Conservation (phyloP, 208 protist species). For the Trypanosoma caninum region DNA sequence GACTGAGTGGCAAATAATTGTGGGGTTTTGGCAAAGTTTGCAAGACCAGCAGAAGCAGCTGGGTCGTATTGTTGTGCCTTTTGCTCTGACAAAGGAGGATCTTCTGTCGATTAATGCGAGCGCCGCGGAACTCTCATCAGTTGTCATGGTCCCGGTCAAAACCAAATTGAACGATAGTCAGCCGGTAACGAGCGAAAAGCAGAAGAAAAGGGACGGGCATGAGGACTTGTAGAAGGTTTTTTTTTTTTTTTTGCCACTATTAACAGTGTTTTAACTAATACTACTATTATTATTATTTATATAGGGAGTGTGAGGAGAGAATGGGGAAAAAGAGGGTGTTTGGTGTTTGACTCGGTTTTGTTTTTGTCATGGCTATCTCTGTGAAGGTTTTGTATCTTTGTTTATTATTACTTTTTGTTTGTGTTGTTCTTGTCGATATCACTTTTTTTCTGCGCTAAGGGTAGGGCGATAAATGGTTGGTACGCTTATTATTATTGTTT, state of each 20-base stretch:
- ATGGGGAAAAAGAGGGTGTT: too few relatives aligned
- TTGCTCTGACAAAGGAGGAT: constrained; percentile 33
- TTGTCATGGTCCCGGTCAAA: not conserved
- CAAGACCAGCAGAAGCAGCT: constrained; percentile 31
- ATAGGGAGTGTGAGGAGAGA: too few relatives aligned
- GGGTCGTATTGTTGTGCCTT: constrained; percentile 61
- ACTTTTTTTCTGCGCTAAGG: not conserved
- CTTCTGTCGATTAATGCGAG: constrained; percentile 3
- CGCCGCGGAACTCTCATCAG: constrained; percentile 5
- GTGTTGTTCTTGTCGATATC: not conserved
- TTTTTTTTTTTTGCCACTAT: not conserved
- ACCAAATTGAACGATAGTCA: not conserved
- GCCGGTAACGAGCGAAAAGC: not conserved
- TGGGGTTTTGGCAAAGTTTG: constrained; percentile 48
- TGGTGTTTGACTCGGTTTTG: too few relatives aligned
- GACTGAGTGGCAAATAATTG: constrained; percentile 39
- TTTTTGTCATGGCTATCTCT: too few relatives aligned
- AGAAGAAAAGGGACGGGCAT: not conserved
- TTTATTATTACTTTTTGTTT: constrained; percentile 3
- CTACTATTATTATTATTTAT: too few relatives aligned
- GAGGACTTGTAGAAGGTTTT: not conserved
- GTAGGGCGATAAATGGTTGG: not conserved
- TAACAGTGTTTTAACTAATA: too few relatives aligned
- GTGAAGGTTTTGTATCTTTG: constrained; percentile 1
- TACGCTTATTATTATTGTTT: not conserved